phyloP scores from a whole-genome alignment of 2,329 filamentous ascomycete genomes.

The Fusarium redolens region DNA sequence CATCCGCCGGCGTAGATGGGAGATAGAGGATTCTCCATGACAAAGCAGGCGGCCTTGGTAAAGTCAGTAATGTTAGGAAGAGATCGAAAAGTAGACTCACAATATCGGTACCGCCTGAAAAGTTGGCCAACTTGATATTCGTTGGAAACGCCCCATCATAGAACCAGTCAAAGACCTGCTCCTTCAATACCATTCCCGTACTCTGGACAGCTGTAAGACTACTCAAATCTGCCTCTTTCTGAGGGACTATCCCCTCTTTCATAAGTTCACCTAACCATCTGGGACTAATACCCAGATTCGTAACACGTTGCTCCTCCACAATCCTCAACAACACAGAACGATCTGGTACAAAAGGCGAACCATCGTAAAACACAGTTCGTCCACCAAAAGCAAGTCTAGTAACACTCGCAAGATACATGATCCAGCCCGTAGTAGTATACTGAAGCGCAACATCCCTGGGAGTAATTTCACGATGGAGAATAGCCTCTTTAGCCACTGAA shows the following conservation, averaged over 20 bases:
- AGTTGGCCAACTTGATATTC: conserved; percentile 75
- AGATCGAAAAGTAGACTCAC: conserved; percentile 54
- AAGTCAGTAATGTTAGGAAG: background rate
- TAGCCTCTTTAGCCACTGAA: conserved; percentile 67
- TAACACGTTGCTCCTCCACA: conserved; percentile 72
- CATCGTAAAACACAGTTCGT: conserved; percentile 80
- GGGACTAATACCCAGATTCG: conserved; percentile 79
- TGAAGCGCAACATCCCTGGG: conserved; percentile 60
- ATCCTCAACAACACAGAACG: conserved; percentile 71
- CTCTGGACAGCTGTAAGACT: conserved; percentile 71
- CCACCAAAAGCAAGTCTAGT: conserved; percentile 69
- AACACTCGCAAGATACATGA: conserved; percentile 81
- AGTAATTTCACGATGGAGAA: conserved; percentile 58
- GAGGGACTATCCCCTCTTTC: conserved; percentile 71
- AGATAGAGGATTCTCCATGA: conserved; percentile 73
- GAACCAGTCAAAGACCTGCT: conserved; percentile 83
- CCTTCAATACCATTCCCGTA: conserved; percentile 85
- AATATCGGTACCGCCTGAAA: conserved; percentile 82
- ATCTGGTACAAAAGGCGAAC: conserved; percentile 81
- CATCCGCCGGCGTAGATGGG: conserved; percentile 71
- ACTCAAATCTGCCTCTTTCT: conserved; percentile 71
- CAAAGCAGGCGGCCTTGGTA: conserved; percentile 67
- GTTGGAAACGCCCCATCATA: conserved; percentile 77
- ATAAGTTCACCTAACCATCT: conserved; percentile 80
- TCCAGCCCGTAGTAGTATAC: conserved; percentile 82